Conservation (phyloP, 2,329 filamentous ascomycete species). For the Lomentospora prolificans region DNA sequence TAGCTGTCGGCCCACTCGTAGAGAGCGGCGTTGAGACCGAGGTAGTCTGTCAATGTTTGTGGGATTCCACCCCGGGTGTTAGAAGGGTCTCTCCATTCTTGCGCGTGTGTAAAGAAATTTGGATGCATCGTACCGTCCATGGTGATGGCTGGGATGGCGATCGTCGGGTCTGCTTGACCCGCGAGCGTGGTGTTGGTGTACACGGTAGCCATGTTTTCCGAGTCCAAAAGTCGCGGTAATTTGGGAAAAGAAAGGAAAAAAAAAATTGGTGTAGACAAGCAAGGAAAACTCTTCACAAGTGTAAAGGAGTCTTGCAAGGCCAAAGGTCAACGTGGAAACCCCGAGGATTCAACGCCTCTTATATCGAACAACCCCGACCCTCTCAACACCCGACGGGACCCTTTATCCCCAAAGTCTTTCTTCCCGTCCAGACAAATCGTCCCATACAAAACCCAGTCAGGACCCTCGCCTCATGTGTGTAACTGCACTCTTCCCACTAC, state of each 20-base stretch:
- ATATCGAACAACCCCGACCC: too few species aligned
- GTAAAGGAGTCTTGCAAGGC: too few species aligned
- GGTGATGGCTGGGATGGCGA: constrained; percentile 9
- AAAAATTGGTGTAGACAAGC: neutral
- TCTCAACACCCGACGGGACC: too few species aligned
- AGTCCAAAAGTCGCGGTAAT: neutral
- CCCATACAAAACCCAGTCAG: too few species aligned
- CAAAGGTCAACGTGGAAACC: too few species aligned
- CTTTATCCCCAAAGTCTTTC: too few species aligned
- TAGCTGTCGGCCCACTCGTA: constrained; percentile 57
- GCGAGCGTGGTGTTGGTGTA: neutral
- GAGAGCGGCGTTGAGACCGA: constrained; percentile 16
- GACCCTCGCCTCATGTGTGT: too few species aligned
- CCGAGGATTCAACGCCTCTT: too few species aligned
- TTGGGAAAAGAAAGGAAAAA: neutral
- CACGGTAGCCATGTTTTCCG: neutral
- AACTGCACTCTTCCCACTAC: neutral
- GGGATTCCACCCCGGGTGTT: too few species aligned
- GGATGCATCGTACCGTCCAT: constrained; percentile 7
- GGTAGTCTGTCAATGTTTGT: constrained; percentile 13
- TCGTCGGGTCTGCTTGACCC: neutral
- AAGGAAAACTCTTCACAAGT: too few species aligned
- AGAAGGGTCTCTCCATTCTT: too few species aligned
- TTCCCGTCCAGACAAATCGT: too few species aligned
- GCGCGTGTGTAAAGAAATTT: neutral